A percentile compares a stretch with the other conserved stretches of the same genome.
These are phyloP conservation scores for Fusarium begoniae DNA, from an alignment of 2,329 filamentous ascomycete species.

Conservation along the genomic window DNA sequence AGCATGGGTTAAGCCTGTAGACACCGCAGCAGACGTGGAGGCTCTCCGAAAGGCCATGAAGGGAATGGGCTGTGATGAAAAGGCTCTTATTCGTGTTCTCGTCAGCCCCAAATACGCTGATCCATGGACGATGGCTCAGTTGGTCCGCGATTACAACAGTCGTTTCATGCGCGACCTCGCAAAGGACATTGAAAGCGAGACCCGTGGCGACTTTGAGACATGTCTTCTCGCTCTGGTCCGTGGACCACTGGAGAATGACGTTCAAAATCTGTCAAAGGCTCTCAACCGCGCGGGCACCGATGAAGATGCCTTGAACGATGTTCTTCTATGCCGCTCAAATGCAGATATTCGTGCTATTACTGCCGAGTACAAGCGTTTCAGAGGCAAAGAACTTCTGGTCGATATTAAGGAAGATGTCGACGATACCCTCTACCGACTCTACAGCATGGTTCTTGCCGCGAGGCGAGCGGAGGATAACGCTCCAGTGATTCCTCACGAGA, in stretches of 20 bases:
- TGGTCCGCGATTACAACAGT: conserved; percentile 46
- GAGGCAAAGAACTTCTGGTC: conserved; percentile 42
- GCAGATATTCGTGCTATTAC: conserved; percentile 48
- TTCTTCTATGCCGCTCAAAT: conserved; percentile 49
- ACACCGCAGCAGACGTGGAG: conserved; percentile 45
- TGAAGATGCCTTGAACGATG: conserved; percentile 47
- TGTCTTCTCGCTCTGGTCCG: conserved; percentile 44
- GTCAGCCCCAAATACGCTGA: conserved; percentile 45
- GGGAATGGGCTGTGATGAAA: conserved; percentile 48
- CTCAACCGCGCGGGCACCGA: conserved; percentile 46
- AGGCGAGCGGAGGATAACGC: conserved; percentile 43
- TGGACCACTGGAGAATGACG: conserved; percentile 48
- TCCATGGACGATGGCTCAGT: conserved; percentile 47
- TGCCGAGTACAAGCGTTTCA: conserved; percentile 43
- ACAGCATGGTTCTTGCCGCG: conserved; percentile 47
- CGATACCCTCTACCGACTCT: conserved; percentile 44
- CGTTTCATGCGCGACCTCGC: conserved; percentile 47
- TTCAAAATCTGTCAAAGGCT: conserved; percentile 42
- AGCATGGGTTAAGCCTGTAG: conserved; percentile 36
- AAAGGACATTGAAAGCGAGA: conserved; percentile 49
- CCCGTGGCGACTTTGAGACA: conserved; percentile 44
- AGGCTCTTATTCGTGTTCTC: conserved; percentile 44
- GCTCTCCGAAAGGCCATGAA: conserved; percentile 48
- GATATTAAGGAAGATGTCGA: conserved; percentile 48
- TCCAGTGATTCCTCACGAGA: conserved; percentile 40